Conservation (phyloP, 257 asterid species). For the Solanum neorickii region DNA sequence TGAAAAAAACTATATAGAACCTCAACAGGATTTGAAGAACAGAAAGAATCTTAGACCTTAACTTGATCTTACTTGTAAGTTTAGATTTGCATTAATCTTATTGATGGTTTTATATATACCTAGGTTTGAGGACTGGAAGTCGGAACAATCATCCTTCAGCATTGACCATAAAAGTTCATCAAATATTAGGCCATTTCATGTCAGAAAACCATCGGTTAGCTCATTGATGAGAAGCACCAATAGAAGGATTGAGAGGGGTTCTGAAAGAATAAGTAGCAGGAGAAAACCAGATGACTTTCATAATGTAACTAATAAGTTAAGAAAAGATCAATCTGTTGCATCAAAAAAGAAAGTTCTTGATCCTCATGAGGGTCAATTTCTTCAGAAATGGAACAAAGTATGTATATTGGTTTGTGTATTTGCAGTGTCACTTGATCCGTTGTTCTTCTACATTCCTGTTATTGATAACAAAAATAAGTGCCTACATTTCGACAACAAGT, state of each 20-base stretch:
- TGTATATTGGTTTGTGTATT: constrained; percentile 27
- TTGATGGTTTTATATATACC: neutral
- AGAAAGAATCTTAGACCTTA: neutral
- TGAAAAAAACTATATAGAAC: neutral
- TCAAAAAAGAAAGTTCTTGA: constrained; percentile 12
- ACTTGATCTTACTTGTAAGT: too few species aligned
- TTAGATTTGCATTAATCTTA: neutral
- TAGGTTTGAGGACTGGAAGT: constrained; percentile 37
- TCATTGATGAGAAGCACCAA: neutral
- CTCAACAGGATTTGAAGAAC: neutral
- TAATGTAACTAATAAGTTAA: neutral
- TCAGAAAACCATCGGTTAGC: constrained; percentile 12
- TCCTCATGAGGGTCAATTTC: constrained; percentile 35
- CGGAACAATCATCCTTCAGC: constrained; percentile 17
- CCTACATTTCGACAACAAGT: constrained; percentile 24
- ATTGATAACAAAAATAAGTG: constrained; percentile 20
- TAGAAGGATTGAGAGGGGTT: neutral
- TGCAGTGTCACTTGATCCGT: constrained; percentile 42
- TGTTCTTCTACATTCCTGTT: constrained; percentile 58
- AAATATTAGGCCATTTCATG: neutral
- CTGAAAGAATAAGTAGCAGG: neutral
- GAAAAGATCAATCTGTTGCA: neutral
- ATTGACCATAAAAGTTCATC: neutral
- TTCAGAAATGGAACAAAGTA: constrained; percentile 45
- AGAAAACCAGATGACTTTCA: neutral